A percentile compares a stretch with the other conserved stretches of the same genome.
phyloP scores from a whole-genome alignment of 2,329 filamentous ascomycete species.

The Xylaria sp. region DNA sequence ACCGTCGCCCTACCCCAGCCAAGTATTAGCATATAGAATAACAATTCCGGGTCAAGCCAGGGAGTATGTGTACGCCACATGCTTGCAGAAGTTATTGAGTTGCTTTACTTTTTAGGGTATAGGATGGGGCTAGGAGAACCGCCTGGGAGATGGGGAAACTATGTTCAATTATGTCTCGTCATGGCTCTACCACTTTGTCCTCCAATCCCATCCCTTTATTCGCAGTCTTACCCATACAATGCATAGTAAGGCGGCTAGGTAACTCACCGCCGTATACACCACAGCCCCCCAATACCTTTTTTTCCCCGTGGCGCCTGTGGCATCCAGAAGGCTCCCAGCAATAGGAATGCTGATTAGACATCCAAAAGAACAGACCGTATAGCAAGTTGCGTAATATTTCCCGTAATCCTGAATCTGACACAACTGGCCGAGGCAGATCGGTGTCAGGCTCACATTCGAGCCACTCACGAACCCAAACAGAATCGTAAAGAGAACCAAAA shows the following conservation, averaged over 20 bases:
- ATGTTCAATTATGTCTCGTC: not conserved
- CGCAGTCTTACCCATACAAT: slow-evolving; percentile 27
- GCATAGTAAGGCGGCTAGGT: slow-evolving; percentile 18
- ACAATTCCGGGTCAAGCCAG: not conserved
- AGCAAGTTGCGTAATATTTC: slow-evolving; percentile 29
- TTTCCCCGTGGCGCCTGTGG: slow-evolving; percentile 18
- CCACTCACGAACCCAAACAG: slow-evolving; percentile 28
- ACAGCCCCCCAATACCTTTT: slow-evolving; percentile 25
- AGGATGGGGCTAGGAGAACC: too few species aligned
- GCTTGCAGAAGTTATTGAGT: not conserved
- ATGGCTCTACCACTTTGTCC: slow-evolving; percentile 19
- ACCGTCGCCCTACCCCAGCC: not conserved
- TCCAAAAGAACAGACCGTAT: slow-evolving; percentile 24
- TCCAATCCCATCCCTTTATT: slow-evolving; percentile 26
- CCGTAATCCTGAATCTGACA: slow-evolving; percentile 25
- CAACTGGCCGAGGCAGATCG: slow-evolving; percentile 26
- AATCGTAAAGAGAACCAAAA: slow-evolving; percentile 18
- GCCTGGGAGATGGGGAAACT: not conserved
- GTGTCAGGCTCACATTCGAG: slow-evolving; percentile 26
- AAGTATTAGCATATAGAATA: not conserved
- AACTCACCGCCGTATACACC: slow-evolving; percentile 26
- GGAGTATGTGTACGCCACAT: not conserved
- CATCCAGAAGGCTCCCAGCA: slow-evolving; percentile 26
- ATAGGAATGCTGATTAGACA: slow-evolving; percentile 31
- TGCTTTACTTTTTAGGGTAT: not conserved